These are phyloP conservation scores for Salicornia ramosissima DNA, from an alignment of 148 eudicot genomes.

Conservation along the genomic window DNA sequence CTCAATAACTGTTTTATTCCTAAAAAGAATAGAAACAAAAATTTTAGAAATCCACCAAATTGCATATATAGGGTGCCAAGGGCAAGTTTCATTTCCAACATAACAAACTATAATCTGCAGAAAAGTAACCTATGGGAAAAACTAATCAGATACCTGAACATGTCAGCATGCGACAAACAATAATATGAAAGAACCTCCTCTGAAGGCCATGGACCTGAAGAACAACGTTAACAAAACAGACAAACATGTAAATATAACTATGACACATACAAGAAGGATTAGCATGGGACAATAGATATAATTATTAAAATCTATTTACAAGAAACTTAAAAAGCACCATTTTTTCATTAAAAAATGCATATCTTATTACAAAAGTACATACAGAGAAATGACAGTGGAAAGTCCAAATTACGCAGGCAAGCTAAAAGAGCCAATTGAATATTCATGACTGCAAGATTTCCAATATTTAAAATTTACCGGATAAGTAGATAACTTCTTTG, in stretches of 20 bases:
- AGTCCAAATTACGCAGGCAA: not conserved
- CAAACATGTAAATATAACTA: not conserved
- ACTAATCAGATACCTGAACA: constrained; percentile 53
- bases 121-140: not conserved
- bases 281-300: not conserved
- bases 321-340: too few relatives aligned
- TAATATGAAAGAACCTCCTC: constrained; percentile 89
- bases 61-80: not conserved
- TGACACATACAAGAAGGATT: not conserved
- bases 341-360: too few relatives aligned
- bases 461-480: not conserved
- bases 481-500: not conserved
- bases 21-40: constrained; percentile 22
- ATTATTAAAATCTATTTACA: too few relatives aligned
- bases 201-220: constrained; percentile 92
- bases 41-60: constrained; percentile 1
- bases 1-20: constrained; percentile 72
- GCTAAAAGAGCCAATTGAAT: constrained; percentile 1
- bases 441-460: not conserved
- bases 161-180: constrained; percentile 58
- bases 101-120: not conserved
- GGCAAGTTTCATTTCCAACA: constrained; percentile 1
- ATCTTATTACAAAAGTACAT: too few relatives aligned
- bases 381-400: not conserved
- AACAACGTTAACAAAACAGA: constrained; percentile 1